These are phyloP conservation scores for Cetraspora pellucida DNA, from an alignment of 192 early-diverging fungal genomes.

Conservation along the genomic window DNA sequence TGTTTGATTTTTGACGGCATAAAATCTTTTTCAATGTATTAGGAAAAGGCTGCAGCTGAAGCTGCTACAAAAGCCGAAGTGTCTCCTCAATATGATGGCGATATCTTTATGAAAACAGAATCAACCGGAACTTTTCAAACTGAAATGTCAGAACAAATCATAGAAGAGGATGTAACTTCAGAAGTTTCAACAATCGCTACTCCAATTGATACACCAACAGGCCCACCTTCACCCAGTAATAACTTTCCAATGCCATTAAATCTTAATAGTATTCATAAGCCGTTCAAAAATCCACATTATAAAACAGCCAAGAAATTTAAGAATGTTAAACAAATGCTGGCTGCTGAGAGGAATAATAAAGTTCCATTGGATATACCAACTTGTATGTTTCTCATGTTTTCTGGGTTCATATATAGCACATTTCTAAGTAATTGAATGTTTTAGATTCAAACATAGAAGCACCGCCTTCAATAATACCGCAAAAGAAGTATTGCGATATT, in stretches of 20 bases:
- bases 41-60: constrained; percentile 21
- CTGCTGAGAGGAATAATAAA: constrained; percentile 65
- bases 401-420: neutral
- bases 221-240: neutral
- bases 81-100: neutral
- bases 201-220: neutral
- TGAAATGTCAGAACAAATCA: neutral
- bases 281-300: constrained; percentile 77
- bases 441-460: constrained; percentile 83
- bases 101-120: neutral
- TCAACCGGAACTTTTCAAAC: neutral
- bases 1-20: neutral
- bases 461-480: constrained; percentile 77
- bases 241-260: constrained; percentile 13
- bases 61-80: neutral
- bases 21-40: neutral
- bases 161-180: neutral
- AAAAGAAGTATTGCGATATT: constrained; percentile 91
- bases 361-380: constrained; percentile 65
- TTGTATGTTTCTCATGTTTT: constrained; percentile 46
- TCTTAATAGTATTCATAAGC: constrained; percentile 43
- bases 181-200: neutral
- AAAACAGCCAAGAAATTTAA: constrained; percentile 68
- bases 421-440: constrained; percentile 27
- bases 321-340: constrained; percentile 81